These are phyloP conservation scores for Eucalyptus cloeziana DNA, from an alignment of 345 rosid genomes.

Conservation along the genomic window DNA sequence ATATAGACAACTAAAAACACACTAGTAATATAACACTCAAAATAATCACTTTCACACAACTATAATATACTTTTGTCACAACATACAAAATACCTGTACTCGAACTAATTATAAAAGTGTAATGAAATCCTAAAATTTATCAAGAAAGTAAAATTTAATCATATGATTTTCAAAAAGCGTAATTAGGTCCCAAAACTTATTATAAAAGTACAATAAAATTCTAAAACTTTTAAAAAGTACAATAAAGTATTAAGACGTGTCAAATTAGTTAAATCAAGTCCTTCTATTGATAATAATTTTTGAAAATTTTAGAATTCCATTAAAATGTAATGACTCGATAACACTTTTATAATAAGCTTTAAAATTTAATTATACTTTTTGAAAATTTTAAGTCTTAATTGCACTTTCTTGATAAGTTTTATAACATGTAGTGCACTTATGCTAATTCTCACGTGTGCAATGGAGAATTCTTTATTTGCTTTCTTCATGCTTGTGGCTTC, in stretches of 20 bases:
- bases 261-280: accelerated
- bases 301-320: too few relatives aligned
- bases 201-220: accelerated
- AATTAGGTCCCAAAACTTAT: accelerated
- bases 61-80: too few relatives aligned
- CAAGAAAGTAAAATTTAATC: too few relatives aligned
- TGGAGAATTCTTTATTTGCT: too few relatives aligned
- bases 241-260: accelerated
- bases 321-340: accelerated
- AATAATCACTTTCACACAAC: too few relatives aligned
- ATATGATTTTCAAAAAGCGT: accelerated
- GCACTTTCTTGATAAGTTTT: accelerated
- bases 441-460: too few relatives aligned
- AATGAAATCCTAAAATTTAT: neutral
- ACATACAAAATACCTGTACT: too few relatives aligned
- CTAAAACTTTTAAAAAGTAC: accelerated
- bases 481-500: too few relatives aligned
- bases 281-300: too few relatives aligned
- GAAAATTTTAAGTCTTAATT: accelerated
- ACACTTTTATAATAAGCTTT: accelerated
- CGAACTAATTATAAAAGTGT: neutral
- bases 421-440: too few relatives aligned
- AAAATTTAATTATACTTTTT: accelerated
- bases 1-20: too few relatives aligned
- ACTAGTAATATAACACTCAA: too few relatives aligned